Percentiles rank a stretch among this genome's conserved stretches.
phyloP scores from a whole-genome alignment of 1,139 yeast genomes.

The Lodderomyces pseudojiufengensis region DNA sequence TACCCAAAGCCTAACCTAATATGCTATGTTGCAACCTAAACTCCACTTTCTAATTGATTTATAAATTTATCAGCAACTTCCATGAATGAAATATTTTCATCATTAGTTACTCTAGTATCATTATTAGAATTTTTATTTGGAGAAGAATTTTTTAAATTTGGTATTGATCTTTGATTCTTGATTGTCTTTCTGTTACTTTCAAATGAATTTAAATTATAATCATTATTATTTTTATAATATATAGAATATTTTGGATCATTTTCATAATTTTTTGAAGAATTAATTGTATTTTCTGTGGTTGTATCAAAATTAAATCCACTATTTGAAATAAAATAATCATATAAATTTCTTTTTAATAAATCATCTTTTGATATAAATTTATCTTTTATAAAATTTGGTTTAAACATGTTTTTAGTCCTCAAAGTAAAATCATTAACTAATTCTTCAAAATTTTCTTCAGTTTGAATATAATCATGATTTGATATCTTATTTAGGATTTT shows the following conservation, averaged over 20 bases:
- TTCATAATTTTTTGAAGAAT: slow-evolving; percentile 6
- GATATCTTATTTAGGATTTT: slow-evolving; percentile 12
- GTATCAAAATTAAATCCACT: background rate
- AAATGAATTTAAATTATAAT: background rate
- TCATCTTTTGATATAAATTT: slow-evolving; percentile 12
- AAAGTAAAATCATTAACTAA: slow-evolving; percentile 15
- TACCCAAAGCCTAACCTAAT: too few relatives aligned
- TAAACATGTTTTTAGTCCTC: slow-evolving; percentile 11
- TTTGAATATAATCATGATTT: slow-evolving; percentile 14
- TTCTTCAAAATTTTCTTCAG: slow-evolving; percentile 13
- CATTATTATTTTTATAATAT: slow-evolving; percentile 14
- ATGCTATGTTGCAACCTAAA: too few relatives aligned
- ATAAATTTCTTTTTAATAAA: slow-evolving; percentile 9
- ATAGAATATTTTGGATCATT: slow-evolving; percentile 23
- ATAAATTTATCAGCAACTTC: slow-evolving; percentile 26
- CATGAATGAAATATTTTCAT: slow-evolving; percentile 17
- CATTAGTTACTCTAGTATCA: background rate
- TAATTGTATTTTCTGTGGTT: background rate
- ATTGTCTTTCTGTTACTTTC: too few relatives aligned
- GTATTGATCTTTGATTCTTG: too few relatives aligned
- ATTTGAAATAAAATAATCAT: slow-evolving; percentile 11
- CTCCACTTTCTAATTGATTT: slow-evolving; percentile 14
- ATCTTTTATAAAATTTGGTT: slow-evolving; percentile 10
- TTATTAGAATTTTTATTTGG: background rate
- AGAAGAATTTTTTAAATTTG: background rate